Conservation (phyloP, 169 alveolate species). For the Babesia gibsoni region DNA sequence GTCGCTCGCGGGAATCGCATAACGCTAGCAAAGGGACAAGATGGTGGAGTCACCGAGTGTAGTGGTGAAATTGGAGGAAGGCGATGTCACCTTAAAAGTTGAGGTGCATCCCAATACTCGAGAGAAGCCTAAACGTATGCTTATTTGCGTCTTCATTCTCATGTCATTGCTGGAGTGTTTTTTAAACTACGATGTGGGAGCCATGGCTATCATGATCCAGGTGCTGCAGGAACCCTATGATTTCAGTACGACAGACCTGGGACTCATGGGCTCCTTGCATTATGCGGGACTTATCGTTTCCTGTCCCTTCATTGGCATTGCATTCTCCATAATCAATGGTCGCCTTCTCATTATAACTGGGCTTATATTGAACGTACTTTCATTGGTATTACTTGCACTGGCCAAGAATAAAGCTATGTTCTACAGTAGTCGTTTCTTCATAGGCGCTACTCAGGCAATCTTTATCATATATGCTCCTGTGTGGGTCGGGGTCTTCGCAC, state of each 20-base stretch:
- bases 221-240: conserved; percentile 46
- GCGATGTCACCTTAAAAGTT: too few species aligned
- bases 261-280: conserved; percentile 73
- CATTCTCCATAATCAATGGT: conserved; percentile 63
- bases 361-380: conserved; percentile 51
- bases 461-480: conserved; percentile 91
- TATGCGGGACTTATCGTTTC: conserved; percentile 74
- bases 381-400: conserved; percentile 66
- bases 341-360: conserved; percentile 63
- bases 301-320: conserved; percentile 71
- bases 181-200: conserved; percentile 59
- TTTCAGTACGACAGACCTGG: conserved; percentile 45
- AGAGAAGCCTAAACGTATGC: background rate
- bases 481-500: conserved; percentile 93
- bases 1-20: too few species aligned
- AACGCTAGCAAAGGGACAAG: too few species aligned
- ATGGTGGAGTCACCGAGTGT: too few species aligned
- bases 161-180: conserved; percentile 45
- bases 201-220: conserved; percentile 44
- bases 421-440: conserved; percentile 79
- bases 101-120: background rate
- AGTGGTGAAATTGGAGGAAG: too few species aligned
- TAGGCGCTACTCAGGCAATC: conserved; percentile 90
- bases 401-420: conserved; percentile 69
- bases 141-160: conserved; percentile 18